Conservation (phyloP, 768 basidiomycete species). For the Udeniomyces megalosporus region DNA sequence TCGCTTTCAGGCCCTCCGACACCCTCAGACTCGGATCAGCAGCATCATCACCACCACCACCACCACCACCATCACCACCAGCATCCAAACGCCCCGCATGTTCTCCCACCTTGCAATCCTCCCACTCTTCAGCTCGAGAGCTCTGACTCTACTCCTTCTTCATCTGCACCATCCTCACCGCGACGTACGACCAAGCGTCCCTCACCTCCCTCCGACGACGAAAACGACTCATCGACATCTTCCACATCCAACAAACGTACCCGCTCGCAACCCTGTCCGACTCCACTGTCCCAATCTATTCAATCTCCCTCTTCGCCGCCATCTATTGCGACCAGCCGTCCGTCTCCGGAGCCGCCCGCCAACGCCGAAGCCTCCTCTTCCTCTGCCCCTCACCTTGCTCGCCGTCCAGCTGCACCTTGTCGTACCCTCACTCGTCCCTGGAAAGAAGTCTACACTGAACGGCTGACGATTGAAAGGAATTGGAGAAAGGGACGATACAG, state of each 20-base stretch:
- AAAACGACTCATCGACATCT: not conserved
- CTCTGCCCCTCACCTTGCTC: not conserved
- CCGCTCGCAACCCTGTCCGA: not conserved
- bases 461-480: constrained; percentile 89
- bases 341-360: not conserved
- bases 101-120: not conserved
- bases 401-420: not conserved
- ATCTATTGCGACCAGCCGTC: not conserved
- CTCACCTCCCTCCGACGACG: not conserved
- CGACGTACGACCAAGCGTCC: not conserved
- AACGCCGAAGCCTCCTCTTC: not conserved
- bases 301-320: not conserved
- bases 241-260: not conserved
- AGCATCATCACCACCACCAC: constrained; percentile 1
- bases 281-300: not conserved
- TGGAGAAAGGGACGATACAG: constrained; percentile 87
- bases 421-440: constrained; percentile 56
- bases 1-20: not conserved
- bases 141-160: constrained; percentile 31
- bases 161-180: constrained; percentile 18
- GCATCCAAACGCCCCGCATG: not conserved
- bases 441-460: constrained; percentile 96
- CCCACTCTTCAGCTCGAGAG: not conserved
- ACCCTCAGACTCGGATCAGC: not conserved
- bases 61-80: constrained; percentile 1